These are phyloP conservation scores for Naematelia aurantialba DNA, from an alignment of 768 basidiomycete genomes.

Conservation along the genomic window DNA sequence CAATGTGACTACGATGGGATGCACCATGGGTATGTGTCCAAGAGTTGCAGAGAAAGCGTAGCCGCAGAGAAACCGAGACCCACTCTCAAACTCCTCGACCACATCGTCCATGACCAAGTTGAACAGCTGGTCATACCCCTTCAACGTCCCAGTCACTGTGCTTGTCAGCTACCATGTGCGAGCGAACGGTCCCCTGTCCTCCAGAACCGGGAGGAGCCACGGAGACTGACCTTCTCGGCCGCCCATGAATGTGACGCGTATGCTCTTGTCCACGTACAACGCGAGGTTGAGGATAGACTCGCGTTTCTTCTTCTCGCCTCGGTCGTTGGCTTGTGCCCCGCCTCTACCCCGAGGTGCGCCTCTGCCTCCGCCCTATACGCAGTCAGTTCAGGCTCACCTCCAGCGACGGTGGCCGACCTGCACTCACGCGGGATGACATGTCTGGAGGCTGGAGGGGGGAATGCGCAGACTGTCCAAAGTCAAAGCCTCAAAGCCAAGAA, in stretches of 20 bases:
- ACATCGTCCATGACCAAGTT: constrained; percentile 98
- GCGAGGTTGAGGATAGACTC: constrained; percentile 94
- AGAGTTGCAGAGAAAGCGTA: too few relatives aligned
- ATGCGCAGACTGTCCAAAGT: not conserved
- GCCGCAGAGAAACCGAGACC: constrained; percentile 22
- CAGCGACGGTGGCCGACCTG: constrained; percentile 18
- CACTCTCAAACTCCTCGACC: constrained; percentile 73
- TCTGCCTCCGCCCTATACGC: constrained; percentile 50
- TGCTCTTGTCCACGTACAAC: constrained; percentile 86
- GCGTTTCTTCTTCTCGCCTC: constrained; percentile 68
- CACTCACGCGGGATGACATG: constrained; percentile 45
- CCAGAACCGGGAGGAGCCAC: not conserved
- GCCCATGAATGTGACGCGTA: constrained; percentile 96
- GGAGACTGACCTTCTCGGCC: constrained; percentile 88
- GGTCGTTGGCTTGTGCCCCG: constrained; percentile 54
- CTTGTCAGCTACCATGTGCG: too few relatives aligned
- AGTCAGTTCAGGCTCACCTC: constrained; percentile 47
- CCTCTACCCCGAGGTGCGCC: constrained; percentile 53
- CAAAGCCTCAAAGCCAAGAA: too few relatives aligned
- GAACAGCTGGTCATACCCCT: constrained; percentile 92
- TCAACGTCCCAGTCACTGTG: constrained; percentile 84
- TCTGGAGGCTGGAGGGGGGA: not conserved
- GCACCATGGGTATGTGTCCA: too few relatives aligned
- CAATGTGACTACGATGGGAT: too few relatives aligned
- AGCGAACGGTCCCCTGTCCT: not conserved